Conservation (phyloP, 2,329 filamentous ascomycete species). For the Aspergillus aculeatinus region DNA sequence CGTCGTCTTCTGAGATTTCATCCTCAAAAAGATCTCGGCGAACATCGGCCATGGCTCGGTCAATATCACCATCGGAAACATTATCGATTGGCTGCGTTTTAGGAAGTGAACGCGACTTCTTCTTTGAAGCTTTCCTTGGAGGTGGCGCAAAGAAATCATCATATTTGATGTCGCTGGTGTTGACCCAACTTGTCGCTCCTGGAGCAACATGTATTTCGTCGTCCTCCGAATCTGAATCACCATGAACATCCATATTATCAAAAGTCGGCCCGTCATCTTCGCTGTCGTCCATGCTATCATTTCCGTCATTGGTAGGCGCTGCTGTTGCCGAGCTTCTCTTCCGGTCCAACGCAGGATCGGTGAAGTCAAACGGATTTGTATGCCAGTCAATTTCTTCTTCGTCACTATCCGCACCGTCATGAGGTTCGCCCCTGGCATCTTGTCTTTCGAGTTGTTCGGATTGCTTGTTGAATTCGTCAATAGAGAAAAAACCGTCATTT, state of each 20-base stretch:
- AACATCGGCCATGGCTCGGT: slow-evolving; percentile 81
- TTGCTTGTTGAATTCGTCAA: slow-evolving; percentile 95
- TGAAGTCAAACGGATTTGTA: slow-evolving; percentile 65
- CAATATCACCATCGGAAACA: slow-evolving; percentile 65
- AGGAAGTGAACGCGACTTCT: slow-evolving; percentile 53
- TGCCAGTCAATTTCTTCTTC: slow-evolving; percentile 86
- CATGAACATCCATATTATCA: slow-evolving; percentile 72
- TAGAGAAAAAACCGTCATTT: slow-evolving; percentile 97
- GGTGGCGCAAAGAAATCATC: slow-evolving; percentile 92
- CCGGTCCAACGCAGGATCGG: slow-evolving; percentile 12
- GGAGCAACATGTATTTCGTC: slow-evolving; percentile 57
- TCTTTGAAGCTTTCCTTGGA: slow-evolving; percentile 65
- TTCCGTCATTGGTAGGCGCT: slow-evolving; percentile 48
- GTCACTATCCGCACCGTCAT: slow-evolving; percentile 72
- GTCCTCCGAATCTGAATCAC: slow-evolving; percentile 62
- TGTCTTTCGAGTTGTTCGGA: slow-evolving; percentile 86
- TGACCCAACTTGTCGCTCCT: slow-evolving; percentile 61
- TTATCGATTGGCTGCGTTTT: slow-evolving; percentile 49
- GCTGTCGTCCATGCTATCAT: slow-evolving; percentile 54
- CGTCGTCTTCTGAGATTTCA: slow-evolving; percentile 52
- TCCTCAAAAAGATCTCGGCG: slow-evolving; percentile 90
- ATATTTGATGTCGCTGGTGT: slow-evolving; percentile 88
- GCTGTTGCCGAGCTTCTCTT: slow-evolving; percentile 11
- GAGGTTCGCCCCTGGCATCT: slow-evolving; percentile 73
- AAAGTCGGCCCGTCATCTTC: slow-evolving; percentile 81